These are phyloP conservation scores for Lentinula sp. DNA, from an alignment of 768 basidiomycete genomes.

Conservation along the genomic window DNA sequence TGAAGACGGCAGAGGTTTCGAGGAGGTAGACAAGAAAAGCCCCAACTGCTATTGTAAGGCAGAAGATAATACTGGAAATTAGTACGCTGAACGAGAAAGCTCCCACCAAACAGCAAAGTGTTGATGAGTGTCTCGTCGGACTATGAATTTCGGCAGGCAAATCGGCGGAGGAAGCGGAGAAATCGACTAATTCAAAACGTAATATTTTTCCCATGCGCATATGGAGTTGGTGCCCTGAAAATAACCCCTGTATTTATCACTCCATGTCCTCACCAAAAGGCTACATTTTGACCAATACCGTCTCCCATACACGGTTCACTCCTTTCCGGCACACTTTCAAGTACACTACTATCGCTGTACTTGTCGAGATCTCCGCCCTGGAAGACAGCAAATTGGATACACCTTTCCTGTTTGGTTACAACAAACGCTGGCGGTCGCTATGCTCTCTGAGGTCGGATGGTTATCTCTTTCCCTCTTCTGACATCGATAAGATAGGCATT, in stretches of 20 bases:
- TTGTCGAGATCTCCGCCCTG: constrained; percentile 50
- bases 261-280: constrained; percentile 13
- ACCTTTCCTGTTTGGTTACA: constrained; percentile 49
- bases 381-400: constrained; percentile 43
- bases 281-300: constrained; percentile 45
- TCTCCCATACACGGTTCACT: constrained; percentile 47
- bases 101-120: background rate
- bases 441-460: constrained; percentile 37
- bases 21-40: constrained; percentile 33
- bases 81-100: constrained; percentile 19
- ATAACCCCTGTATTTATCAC: background rate
- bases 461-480: constrained; percentile 32
- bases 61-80: constrained; percentile 53
- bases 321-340: constrained; percentile 48
- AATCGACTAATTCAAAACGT: background rate
- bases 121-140: background rate
- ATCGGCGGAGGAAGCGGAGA: background rate
- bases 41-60: constrained; percentile 51
- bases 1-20: constrained; percentile 24
- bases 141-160: background rate
- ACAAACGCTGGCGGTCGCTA: constrained; percentile 34
- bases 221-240: background rate
- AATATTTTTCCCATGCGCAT: background rate
- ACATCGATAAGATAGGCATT: constrained; percentile 21
- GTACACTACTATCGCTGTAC: constrained; percentile 53